Evolutionary conservation across 768 basidiomycete species (phyloP).

Genomic region (Cyclocybe cylindracea): DNA sequence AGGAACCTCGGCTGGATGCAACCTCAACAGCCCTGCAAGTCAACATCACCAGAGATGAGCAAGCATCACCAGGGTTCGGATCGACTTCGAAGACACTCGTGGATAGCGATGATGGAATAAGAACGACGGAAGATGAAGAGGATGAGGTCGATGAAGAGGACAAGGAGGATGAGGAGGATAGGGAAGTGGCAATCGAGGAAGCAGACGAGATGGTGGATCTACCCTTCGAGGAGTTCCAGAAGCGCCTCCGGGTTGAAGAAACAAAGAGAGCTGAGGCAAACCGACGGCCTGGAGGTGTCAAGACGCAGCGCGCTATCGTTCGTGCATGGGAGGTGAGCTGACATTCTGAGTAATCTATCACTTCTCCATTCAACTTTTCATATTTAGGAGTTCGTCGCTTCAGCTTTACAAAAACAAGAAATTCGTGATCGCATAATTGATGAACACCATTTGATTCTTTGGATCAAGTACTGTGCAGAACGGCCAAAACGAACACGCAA

Average conservation of each 20-base stretch:
- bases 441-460: conserved; percentile 27
- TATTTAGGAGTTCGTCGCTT: conserved; percentile 1
- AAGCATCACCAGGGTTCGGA: no score
- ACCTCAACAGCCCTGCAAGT: no score
- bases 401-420: conserved; percentile 2
- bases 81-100: no score
- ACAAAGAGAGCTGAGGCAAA: conserved; percentile 21
- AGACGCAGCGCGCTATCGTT: conserved; percentile 22
- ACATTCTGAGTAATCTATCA: neutral
- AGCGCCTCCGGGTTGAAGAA: conserved; percentile 15
- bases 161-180: no score
- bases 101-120: no score
- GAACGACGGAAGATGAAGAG: no score
- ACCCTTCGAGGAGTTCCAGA: conserved; percentile 9
- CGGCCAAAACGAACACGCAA: conserved; percentile 19
- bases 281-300: conserved; percentile 21
- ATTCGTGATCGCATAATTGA: conserved; percentile 28
- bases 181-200: no score
- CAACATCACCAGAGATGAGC: no score
- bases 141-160: no score
- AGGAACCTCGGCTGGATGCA: no score
- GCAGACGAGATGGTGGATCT: no score
- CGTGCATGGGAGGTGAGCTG: conserved; percentile 19
- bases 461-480: conserved; percentile 23
- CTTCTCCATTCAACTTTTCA: no score